Evolutionary conservation across 495 filamentous ascomycete species (phyloP), one percentile per base, ranked within the genome.

Genomic region (Podospora anserina): DNA sequence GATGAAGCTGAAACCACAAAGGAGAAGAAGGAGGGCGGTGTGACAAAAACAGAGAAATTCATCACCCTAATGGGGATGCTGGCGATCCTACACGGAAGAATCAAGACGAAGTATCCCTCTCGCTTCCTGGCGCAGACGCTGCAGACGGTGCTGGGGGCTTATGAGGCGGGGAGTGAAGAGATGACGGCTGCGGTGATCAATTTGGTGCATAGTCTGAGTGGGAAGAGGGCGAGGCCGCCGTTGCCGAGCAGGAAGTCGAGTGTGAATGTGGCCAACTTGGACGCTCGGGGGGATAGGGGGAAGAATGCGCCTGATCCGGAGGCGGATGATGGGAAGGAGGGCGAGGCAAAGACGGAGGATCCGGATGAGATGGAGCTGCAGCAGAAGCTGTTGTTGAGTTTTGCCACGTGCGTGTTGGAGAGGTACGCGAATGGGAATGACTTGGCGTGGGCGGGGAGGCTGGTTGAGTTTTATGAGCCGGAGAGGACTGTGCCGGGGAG

Each of bases 121-220:
- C 90, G 94, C 19, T 99, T 99, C 77, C 84, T 99, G 34, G 92
- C 91, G n/a, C 92, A 92, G 1, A 92, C 92, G 34, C 85, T 98
- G 18, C 89, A 91, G 68, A 91, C 92, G 15, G 86, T 92, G 13
- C 81, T 91, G 19, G 82, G 86, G 39, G 86, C 90, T 4, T 96
- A 93, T 76, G 83, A 85, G 80, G 84, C 68, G 3, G 82, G 80
- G 34, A 49, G 39, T 16, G 69, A 80, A 72, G 89, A 91, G 75
- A 88, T 90, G 70, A 93, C 92, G 1, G 81, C 88, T 0, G 87
- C 91, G 9, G 83, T 93, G 26, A 84, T 95, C 55, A 89, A 91
- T 63, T 89, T 96, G 63, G 81, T 94, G 66, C 89, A 89, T 70
- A 88, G 87, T 26, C 78, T 97, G 0, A 89, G 91, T 16, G 39